These are phyloP conservation scores for Aspergillus ostianus DNA, from an alignment of 495 filamentous ascomycete species.

Conservation along the genomic window DNA sequence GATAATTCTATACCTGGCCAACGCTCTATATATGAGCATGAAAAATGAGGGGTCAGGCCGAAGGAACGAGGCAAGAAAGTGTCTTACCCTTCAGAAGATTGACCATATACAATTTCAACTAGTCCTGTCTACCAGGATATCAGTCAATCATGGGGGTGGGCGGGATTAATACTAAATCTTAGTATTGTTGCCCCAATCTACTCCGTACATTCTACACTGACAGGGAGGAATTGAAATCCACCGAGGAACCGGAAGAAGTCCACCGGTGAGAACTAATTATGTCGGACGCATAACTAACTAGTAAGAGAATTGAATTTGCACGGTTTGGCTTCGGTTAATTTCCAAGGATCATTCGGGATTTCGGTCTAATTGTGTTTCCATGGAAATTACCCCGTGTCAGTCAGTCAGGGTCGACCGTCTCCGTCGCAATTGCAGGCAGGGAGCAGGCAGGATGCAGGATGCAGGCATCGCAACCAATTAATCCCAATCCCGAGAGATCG, in stretches of 20 bases:
- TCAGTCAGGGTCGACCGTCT: not conserved
- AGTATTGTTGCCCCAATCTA: too few species aligned
- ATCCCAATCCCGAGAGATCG: not conserved
- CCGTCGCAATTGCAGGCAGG: not conserved
- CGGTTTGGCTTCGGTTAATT: slow-evolving; percentile 4
- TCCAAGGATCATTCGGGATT: slow-evolving; percentile 3
- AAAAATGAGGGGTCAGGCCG: too few species aligned
- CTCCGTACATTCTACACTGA: not conserved
- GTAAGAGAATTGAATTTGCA: not conserved
- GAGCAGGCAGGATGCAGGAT: not conserved
- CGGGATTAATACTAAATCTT: too few species aligned
- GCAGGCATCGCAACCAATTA: not conserved
- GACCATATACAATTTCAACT: not conserved
- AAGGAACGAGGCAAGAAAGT: too few species aligned
- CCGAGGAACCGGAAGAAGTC: too few species aligned
- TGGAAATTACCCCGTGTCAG: not conserved
- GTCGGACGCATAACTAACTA: too few species aligned
- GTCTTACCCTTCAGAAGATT: too few species aligned
- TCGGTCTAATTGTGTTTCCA: slow-evolving; percentile 1
- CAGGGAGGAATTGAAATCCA: not conserved
- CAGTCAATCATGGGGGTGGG: not conserved
- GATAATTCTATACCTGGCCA: too few species aligned
- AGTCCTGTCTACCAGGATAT: not conserved
- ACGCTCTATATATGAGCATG: too few species aligned
- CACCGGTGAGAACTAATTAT: too few species aligned